These are phyloP conservation scores for Coleophoma crateriformis DNA, from an alignment of 2,329 filamentous ascomycete genomes.

Conservation along the genomic window DNA sequence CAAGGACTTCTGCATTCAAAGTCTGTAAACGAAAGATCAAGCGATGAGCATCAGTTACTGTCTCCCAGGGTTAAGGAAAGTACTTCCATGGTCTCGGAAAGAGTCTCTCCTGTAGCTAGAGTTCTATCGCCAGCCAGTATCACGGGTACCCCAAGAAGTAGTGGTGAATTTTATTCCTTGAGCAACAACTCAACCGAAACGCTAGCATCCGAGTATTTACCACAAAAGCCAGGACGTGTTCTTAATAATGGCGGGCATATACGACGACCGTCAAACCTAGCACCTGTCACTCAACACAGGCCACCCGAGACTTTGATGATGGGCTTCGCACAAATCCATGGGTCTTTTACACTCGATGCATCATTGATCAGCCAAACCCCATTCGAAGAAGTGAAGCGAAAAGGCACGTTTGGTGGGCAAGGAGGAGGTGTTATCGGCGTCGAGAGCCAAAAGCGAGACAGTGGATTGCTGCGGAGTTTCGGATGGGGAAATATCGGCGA, in stretches of 20 bases:
- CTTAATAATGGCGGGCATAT: constrained; percentile 29
- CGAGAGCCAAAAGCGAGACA: constrained; percentile 66
- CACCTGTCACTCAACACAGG: constrained; percentile 34
- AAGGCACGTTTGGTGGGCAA: constrained; percentile 82
- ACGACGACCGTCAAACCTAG: constrained; percentile 39
- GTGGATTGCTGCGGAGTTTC: constrained; percentile 74
- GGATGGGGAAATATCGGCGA: constrained; percentile 86
- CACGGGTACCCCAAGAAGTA: constrained; percentile 78
- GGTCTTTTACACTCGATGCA: constrained; percentile 86
- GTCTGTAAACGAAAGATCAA: background rate
- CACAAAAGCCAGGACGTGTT: constrained; percentile 41
- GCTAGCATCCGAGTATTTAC: constrained; percentile 79
- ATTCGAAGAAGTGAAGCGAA: constrained; percentile 94
- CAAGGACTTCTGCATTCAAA: constrained; percentile 3
- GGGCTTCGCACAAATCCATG: constrained; percentile 93
- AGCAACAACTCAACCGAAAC: constrained; percentile 97
- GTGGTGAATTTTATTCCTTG: constrained; percentile 88
- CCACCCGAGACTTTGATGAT: constrained; percentile 85
- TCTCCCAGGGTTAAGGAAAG: constrained; percentile 22
- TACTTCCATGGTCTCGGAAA: constrained; percentile 49
- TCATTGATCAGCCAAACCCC: constrained; percentile 83
- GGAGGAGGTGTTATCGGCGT: constrained; percentile 82
- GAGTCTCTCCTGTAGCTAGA: constrained; percentile 54
- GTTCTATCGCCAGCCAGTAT: constrained; percentile 75
- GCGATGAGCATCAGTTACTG: constrained; percentile 11